These are phyloP conservation scores for Rosa hybrid DNA, from an alignment of 331 rosid genomes.

Conservation along the genomic window DNA sequence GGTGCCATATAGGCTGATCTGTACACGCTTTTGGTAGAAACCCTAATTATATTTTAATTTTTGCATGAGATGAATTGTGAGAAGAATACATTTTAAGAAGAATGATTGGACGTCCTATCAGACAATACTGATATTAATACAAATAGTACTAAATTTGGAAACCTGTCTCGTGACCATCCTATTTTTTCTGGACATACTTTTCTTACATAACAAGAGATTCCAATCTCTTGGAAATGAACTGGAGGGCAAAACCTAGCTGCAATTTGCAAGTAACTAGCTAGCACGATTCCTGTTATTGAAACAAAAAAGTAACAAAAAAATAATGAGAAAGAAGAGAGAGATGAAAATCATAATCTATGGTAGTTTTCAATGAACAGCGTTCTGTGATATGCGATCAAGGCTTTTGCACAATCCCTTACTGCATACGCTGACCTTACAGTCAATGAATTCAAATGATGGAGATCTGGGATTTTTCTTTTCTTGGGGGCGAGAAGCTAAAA, in stretches of 20 bases:
- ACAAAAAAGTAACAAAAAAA: background rate
- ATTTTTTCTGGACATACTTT: slow-evolving; percentile 19
- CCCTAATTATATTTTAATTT: background rate
- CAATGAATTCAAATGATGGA: background rate
- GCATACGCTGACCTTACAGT: background rate
- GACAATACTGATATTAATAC: slow-evolving; percentile 46
- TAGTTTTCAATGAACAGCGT: background rate
- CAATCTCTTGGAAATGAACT: background rate
- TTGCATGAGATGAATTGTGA: slow-evolving; percentile 1
- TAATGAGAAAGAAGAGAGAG: background rate
- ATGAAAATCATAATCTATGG: background rate
- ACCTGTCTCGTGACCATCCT: slow-evolving; percentile 67
- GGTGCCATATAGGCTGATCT: slow-evolving; percentile 4
- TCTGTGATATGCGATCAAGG: background rate
- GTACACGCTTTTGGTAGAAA: background rate
- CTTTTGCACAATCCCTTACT: background rate
- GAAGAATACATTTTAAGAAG: slow-evolving; percentile 23
- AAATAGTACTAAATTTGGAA: slow-evolving; percentile 63
- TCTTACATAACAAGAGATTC: slow-evolving; percentile 23
- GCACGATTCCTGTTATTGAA: background rate
- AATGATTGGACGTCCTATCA: slow-evolving; percentile 51
- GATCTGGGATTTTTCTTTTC: background rate
- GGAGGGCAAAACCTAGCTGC: background rate
- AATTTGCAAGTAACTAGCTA: background rate
- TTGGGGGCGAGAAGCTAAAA: background rate